Percentiles rank a stretch among this genome's conserved stretches.
Conservation (phyloP, 148 eudicot genomes). For the Nepenthes gracilis region DNA sequence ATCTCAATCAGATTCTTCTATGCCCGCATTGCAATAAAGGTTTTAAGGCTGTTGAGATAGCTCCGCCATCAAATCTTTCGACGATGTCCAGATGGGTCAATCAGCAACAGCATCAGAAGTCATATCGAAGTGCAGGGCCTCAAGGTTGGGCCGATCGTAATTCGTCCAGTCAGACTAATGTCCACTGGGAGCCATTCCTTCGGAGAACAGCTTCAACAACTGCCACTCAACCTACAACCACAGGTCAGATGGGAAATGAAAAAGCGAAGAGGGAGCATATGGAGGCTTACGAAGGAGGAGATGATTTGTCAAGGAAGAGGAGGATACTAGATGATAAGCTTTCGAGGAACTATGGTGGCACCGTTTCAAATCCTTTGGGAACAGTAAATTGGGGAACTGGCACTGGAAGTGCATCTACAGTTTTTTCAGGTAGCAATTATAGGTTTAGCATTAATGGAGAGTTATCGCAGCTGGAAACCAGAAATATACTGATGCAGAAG, state of each 20-base stretch:
- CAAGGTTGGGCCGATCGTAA: conserved; percentile 10
- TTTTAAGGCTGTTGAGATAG: conserved; percentile 51
- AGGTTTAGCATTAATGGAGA: conserved; percentile 29
- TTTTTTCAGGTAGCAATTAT: conserved; percentile 12
- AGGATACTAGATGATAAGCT: conserved; percentile 17
- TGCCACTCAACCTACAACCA: neutral
- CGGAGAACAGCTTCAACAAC: neutral
- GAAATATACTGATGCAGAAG: conserved; percentile 38
- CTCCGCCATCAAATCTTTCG: conserved; percentile 43
- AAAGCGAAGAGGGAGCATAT: conserved; percentile 39
- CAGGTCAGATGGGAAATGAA: conserved; percentile 31
- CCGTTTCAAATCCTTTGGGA: conserved; percentile 12
- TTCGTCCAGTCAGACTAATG: conserved; percentile 5
- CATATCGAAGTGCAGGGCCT: conserved; percentile 14
- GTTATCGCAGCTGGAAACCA: conserved; percentile 25
- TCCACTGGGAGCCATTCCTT: neutral
- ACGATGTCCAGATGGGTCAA: conserved; percentile 16
- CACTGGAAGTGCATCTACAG: conserved; percentile 9
- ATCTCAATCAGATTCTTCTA: conserved; percentile 49
- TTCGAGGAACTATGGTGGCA: conserved; percentile 13
- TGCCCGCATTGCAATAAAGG: conserved; percentile 60
- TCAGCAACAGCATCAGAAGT: conserved; percentile 20
- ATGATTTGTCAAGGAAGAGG: conserved; percentile 17
- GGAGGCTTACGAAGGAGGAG: conserved; percentile 19
- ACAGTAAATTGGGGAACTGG: conserved; percentile 19